Conservation (phyloP, 805 yeast species). For the Candida arabinofermentans region DNA sequence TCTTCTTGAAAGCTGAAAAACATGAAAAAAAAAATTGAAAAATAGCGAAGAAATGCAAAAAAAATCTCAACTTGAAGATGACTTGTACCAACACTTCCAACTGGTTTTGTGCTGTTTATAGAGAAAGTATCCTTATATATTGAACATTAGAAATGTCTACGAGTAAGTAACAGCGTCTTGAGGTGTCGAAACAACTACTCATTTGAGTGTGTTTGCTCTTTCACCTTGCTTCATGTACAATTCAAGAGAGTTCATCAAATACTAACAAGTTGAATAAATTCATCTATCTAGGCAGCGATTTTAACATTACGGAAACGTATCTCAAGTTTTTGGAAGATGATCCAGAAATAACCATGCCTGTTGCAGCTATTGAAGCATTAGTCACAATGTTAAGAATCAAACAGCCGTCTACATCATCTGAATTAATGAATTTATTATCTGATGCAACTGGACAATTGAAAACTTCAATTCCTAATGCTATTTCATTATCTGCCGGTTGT, state of each 20-base stretch:
- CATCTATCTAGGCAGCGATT: constrained; percentile 31
- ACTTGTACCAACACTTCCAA: too few species aligned
- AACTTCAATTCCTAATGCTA: constrained; percentile 79
- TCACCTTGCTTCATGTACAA: too few species aligned
- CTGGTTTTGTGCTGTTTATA: background rate
- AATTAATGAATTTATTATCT: constrained; percentile 76
- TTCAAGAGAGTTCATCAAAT: background rate
- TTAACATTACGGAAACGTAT: constrained; percentile 82
- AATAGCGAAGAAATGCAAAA: too few species aligned
- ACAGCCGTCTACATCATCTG: constrained; percentile 92
- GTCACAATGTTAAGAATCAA: constrained; percentile 78
- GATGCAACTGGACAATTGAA: constrained; percentile 74
- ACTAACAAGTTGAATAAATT: background rate
- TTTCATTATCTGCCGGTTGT: constrained; percentile 94
- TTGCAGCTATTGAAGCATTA: constrained; percentile 94
- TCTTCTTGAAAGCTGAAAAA: too few species aligned
- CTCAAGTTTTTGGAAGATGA: constrained; percentile 80
- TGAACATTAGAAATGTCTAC: constrained; percentile 1
- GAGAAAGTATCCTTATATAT: too few species aligned
- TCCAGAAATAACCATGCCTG: constrained; percentile 98
- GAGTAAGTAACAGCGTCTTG: background rate
- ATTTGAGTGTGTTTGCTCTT: too few species aligned
- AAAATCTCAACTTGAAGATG: too few species aligned
- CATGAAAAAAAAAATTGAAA: too few species aligned
- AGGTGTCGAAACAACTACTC: background rate